These are phyloP conservation scores for Sporothrix protearum DNA, from an alignment of 2,329 filamentous ascomycete genomes.

Conservation along the genomic window DNA sequence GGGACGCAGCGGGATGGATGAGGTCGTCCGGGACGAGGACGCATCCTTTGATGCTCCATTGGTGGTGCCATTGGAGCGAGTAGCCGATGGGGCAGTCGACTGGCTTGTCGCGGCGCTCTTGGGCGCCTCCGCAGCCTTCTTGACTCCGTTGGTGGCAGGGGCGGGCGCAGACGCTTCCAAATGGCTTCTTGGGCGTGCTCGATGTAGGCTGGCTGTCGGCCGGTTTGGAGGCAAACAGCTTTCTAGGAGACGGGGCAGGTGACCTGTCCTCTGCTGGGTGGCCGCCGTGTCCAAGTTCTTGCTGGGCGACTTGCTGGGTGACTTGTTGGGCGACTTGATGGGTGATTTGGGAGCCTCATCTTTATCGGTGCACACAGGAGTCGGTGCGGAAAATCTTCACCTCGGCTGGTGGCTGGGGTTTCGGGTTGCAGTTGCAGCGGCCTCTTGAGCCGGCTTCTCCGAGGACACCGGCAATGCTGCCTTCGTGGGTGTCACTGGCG, in stretches of 20 bases:
- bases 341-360: background rate
- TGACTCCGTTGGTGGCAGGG: background rate
- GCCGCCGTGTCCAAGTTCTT: background rate
- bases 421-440: conserved; percentile 5
- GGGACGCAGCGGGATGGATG: background rate
- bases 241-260: background rate
- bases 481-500: conserved; percentile 15
- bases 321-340: background rate
- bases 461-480: background rate
- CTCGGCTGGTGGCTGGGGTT: background rate
- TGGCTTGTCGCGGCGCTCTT: too few species aligned
- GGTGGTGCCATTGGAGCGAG: background rate
- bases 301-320: background rate
- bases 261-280: conserved; percentile 6
- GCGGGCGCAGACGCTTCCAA: background rate
- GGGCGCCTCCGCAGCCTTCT: background rate
- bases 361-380: background rate
- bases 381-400: conserved; percentile 2
- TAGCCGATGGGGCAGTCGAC: background rate
- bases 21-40: background rate
- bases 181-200: conserved; percentile 7
- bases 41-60: background rate
- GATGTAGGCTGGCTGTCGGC: background rate
- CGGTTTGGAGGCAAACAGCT: background rate
- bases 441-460: background rate